Percentiles rank a stretch among this genome's conserved stretches.
These are phyloP conservation scores for Picochlorum sp. DNA, from an alignment of 139 green algal species.

Conservation along the genomic window DNA sequence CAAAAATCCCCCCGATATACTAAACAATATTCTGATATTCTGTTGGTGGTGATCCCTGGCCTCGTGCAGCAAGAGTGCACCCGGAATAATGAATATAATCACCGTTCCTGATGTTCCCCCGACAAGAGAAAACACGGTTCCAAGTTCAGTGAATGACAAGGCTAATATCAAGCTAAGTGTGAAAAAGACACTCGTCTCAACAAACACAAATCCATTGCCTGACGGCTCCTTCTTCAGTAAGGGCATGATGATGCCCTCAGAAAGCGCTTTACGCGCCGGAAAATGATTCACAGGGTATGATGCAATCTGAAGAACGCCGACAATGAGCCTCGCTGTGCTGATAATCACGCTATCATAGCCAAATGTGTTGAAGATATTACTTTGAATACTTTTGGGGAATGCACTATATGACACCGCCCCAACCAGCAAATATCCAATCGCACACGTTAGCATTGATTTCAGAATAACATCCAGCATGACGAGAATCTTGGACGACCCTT, in stretches of 20 bases:
- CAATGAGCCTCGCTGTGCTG: slow-evolving; percentile 35
- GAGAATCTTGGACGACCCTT: slow-evolving; percentile 31
- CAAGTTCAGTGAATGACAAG: slow-evolving; percentile 45
- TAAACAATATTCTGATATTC: neutral
- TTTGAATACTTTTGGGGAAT: slow-evolving; percentile 39
- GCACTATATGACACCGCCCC: slow-evolving; percentile 45
- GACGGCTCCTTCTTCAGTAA: slow-evolving; percentile 10
- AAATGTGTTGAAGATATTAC: slow-evolving; percentile 65
- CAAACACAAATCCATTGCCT: slow-evolving; percentile 11
- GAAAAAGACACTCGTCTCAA: slow-evolving; percentile 31
- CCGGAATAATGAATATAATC: slow-evolving; percentile 59
- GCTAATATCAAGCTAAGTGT: slow-evolving; percentile 24
- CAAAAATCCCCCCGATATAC: neutral
- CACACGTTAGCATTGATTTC: slow-evolving; percentile 16
- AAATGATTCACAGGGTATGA: slow-evolving; percentile 61
- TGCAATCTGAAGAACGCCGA: slow-evolving; percentile 43
- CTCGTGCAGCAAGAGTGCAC: slow-evolving; percentile 23
- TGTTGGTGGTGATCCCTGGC: neutral
- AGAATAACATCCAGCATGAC: slow-evolving; percentile 37
- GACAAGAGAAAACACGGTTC: slow-evolving; percentile 51
- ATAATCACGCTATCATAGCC: slow-evolving; percentile 18
- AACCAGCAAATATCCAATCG: slow-evolving; percentile 45
- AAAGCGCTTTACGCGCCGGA: slow-evolving; percentile 34
- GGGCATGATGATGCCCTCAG: slow-evolving; percentile 19
- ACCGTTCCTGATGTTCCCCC: slow-evolving; percentile 46